A percentile compares a stretch with the other conserved stretches of the same genome.
Evolutionary conservation across 805 yeast genomes (phyloP).

Genomic region (Wickerhamomyces rabaulensis): DNA sequence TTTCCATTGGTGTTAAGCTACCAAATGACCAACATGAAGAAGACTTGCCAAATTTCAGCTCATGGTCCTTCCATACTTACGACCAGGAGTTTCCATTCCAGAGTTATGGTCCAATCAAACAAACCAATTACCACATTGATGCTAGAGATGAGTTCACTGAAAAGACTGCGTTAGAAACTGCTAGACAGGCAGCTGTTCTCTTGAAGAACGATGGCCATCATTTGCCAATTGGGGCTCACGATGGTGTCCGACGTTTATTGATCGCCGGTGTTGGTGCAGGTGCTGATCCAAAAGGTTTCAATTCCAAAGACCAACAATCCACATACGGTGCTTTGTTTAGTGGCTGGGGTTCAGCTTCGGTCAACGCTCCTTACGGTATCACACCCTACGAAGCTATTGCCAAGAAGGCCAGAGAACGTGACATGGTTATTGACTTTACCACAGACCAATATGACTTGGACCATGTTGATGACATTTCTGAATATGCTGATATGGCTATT

Average conservation of each 20-base stretch:
- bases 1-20: conserved; percentile 34
- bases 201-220: conserved; percentile 47
- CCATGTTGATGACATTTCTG: conserved; percentile 39
- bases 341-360: conserved; percentile 67
- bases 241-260: conserved; percentile 36
- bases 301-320: conserved; percentile 47
- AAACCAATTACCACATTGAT: conserved; percentile 50
- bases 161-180: conserved; percentile 45
- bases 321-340: conserved; percentile 49
- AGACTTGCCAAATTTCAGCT: conserved; percentile 46
- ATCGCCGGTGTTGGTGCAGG: conserved; percentile 53
- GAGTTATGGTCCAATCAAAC: conserved; percentile 47
- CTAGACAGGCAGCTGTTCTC: conserved; percentile 52
- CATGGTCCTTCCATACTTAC: conserved; percentile 53
- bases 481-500: conserved; percentile 45
- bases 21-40: conserved; percentile 34
- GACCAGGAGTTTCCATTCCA: conserved; percentile 52
- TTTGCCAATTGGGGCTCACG: conserved; percentile 44
- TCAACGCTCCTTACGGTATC: conserved; percentile 48
- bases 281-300: conserved; percentile 45
- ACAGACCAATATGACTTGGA: conserved; percentile 43
- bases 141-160: conserved; percentile 45
- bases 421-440: conserved; percentile 40
- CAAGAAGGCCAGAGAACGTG: conserved; percentile 38
- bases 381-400: conserved; percentile 55